phyloP scores from a whole-genome alignment of 2,329 filamentous ascomycete species.

The Magnaporthiopsis poae region DNA sequence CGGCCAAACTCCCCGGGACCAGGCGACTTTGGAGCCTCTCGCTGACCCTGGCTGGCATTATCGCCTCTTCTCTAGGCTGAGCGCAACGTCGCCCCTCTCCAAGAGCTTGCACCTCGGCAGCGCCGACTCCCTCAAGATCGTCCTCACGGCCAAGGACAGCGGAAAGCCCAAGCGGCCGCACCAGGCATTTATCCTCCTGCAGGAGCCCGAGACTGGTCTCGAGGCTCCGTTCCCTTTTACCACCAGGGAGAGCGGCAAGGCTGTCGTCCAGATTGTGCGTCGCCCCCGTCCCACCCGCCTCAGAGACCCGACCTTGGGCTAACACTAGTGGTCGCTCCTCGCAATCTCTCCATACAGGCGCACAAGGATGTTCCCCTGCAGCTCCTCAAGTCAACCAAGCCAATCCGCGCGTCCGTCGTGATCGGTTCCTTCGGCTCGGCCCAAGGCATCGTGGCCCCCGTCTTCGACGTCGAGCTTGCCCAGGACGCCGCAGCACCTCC shows the following conservation, averaged over 20 bases:
- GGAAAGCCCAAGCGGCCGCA: constrained; percentile 75
- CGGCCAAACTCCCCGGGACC: constrained; percentile 19
- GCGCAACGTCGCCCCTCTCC: constrained; percentile 47
- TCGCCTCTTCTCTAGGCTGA: constrained; percentile 39
- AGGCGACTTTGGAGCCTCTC: not conserved
- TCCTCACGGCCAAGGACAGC: constrained; percentile 70
- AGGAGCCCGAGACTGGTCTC: constrained; percentile 63
- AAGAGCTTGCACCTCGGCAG: constrained; percentile 55
- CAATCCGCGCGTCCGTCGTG: constrained; percentile 70
- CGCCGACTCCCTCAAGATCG: constrained; percentile 68
- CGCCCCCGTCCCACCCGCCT: too few species aligned
- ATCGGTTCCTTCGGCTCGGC: constrained; percentile 78
- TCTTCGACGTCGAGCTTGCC: constrained; percentile 63
- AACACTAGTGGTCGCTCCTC: not conserved
- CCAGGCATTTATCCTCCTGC: constrained; percentile 81
- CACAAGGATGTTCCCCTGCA: constrained; percentile 83
- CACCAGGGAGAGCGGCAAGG: constrained; percentile 82
- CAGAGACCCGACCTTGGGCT: not conserved
- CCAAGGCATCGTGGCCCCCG: constrained; percentile 53
- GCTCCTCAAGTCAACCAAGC: constrained; percentile 57
- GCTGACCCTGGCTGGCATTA: constrained; percentile 16
- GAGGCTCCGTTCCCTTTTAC: constrained; percentile 79
- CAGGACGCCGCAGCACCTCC: constrained; percentile 52
- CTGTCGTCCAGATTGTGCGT: constrained; percentile 71
- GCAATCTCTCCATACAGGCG: constrained; percentile 41